Base-by-base conservation (phyloP, 805 yeast species). In the Huiozyma naganishii region DNA sequence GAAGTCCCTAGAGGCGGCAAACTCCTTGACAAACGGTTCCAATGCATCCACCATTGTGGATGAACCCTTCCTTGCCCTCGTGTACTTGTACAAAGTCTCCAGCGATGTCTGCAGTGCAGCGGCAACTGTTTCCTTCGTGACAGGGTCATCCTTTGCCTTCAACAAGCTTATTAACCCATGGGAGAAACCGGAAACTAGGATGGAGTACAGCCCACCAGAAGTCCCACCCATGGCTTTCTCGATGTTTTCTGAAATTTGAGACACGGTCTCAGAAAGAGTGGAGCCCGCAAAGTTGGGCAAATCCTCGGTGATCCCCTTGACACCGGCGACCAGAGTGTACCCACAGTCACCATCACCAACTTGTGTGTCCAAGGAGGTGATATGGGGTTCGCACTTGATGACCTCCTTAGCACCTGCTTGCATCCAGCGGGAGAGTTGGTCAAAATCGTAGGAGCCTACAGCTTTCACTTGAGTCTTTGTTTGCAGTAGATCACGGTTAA, bases 301-400 rank as follows among this genome's bases (percentile, higher is more conserved):
- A 17, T 77, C 76, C 8, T 71, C 66, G 37, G 77, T 62, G 37
- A 89, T 74, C 1, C 84, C 88, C 44, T 79, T 72, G 29, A 88
- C 92, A 35, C 97, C 97, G 27, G 77, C 73, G 10, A 79, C 85
- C 48, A 89, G 67, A 1, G 97, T 89, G 54, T 86, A 92, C 36
- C 97, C 97, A 65, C 97, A 89, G 60, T 89, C 97, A 53, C 97
- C 97, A 61, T 89, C 97, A 45, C 97, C 97, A 1, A 90, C 96
- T 51, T 79, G 71, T 1, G 94, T 83, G 56, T 89, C 97, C 52
- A 83, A 79, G 44, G 77, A 73, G 1, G 97, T 89, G 55, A 89
- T 82, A 53, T 77, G 74, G 2, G 95, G 92, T 62, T 89, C 97
- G n/a, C 74, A 74, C 28, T 71, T 67, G 37, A 81, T 66, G 6